Evolutionary conservation across 345 rosid genomes (phyloP).

Genomic region (Citrus unshiu): DNA sequence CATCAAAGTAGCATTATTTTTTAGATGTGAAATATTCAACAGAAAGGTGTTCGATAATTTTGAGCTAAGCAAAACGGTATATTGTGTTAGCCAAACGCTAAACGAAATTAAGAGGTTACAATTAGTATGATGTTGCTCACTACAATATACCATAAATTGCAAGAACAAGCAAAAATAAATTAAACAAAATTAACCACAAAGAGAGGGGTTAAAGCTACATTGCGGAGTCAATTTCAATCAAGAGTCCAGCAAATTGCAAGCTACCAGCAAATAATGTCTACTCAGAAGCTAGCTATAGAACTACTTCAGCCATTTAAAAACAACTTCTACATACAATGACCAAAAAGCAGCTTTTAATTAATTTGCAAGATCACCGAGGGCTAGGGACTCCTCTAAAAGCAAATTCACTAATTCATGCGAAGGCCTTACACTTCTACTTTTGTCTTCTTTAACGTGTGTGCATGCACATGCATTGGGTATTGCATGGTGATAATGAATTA

Average conservation of each 20-base stretch:
- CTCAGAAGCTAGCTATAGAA: background rate
- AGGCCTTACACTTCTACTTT: background rate
- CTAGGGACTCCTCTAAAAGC: background rate
- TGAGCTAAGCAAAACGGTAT: background rate
- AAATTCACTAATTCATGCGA: background rate
- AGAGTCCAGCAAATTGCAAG: background rate
- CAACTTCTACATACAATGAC: background rate
- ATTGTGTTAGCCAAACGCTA: background rate
- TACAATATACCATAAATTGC: background rate
- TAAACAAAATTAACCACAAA: conserved; percentile 9
- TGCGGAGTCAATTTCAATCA: background rate
- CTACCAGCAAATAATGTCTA: background rate
- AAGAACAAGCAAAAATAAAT: conserved; percentile 8
- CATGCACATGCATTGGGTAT: background rate
- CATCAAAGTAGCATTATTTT: no score
- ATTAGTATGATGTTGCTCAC: background rate
- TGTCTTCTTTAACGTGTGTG: background rate
- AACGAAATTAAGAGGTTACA: background rate
- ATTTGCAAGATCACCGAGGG: background rate
- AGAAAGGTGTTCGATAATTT: background rate
- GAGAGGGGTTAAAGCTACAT: background rate
- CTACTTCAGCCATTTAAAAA: background rate
- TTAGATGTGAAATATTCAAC: no score
- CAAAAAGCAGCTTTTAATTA: background rate
- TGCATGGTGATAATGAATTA: background rate